These are phyloP conservation scores for Bullera alba DNA, from an alignment of 768 basidiomycete species.

Conservation along the genomic window DNA sequence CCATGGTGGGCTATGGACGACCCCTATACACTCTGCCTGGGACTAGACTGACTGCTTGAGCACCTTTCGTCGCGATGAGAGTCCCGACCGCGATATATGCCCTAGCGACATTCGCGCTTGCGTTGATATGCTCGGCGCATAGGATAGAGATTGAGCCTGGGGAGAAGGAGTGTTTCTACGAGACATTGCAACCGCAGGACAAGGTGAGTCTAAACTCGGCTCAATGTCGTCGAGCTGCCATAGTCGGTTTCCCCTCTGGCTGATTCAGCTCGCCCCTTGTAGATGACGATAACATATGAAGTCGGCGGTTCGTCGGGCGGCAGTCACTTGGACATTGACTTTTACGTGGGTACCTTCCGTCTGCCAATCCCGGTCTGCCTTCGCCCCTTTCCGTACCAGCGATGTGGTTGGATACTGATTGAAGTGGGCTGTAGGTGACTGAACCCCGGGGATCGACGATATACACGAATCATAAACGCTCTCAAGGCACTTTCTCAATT, in stretches of 20 bases:
- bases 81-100: no score
- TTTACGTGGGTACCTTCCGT: slow-evolving; percentile 60
- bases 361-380: background rate
- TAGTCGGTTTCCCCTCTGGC: no score
- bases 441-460: slow-evolving; percentile 66
- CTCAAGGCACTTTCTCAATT: slow-evolving; percentile 79
- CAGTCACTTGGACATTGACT: slow-evolving; percentile 94
- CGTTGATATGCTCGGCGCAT: slow-evolving; percentile 20
- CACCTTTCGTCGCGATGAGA: no score
- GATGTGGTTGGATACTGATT: background rate
- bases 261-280: slow-evolving; percentile 1
- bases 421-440: slow-evolving; percentile 55
- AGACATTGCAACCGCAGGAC: slow-evolving; percentile 45
- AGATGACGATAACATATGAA: slow-evolving; percentile 99
- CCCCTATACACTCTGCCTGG: no score
- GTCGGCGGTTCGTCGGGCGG: slow-evolving; percentile 68
- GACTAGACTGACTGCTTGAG: no score
- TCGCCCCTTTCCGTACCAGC: background rate
- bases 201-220: slow-evolving; percentile 23
- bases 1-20: no score
- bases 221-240: background rate
- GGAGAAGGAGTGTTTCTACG: slow-evolving; percentile 44
- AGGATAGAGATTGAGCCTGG: slow-evolving; percentile 45
- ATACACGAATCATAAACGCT: slow-evolving; percentile 73
- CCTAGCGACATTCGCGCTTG: no score